Evolutionary conservation across 805 yeast genomes (phyloP).

Genomic region (Pichia thaimueangensis): DNA sequence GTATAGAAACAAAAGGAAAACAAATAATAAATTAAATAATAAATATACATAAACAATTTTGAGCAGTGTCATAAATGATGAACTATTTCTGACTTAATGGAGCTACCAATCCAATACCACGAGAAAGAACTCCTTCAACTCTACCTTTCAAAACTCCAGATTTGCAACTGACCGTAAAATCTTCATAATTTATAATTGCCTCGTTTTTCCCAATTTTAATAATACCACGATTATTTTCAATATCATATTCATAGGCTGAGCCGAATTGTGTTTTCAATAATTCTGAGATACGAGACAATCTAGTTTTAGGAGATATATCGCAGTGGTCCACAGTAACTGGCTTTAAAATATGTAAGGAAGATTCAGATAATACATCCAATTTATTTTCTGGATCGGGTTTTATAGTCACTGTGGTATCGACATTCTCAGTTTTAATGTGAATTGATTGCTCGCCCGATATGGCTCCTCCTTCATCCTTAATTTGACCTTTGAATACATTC

Average conservation of each 20-base stretch:
- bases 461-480: neutral
- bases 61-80: too few relatives aligned
- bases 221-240: slow-evolving; percentile 41
- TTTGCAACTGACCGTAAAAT: slow-evolving; percentile 60
- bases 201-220: slow-evolving; percentile 69
- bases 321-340: slow-evolving; percentile 9
- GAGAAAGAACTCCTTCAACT: slow-evolving; percentile 68
- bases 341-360: neutral
- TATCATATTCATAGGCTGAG: slow-evolving; percentile 46
- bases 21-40: too few relatives aligned
- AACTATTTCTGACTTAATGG: slow-evolving; percentile 52
- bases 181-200: slow-evolving; percentile 62
- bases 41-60: too few relatives aligned
- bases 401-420: neutral
- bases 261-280: slow-evolving; percentile 86
- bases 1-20: too few relatives aligned
- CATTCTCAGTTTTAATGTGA: too few relatives aligned
- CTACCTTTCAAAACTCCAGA: slow-evolving; percentile 76
- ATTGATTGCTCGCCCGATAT: neutral
- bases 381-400: neutral
- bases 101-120: slow-evolving; percentile 77
- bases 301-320: slow-evolving; percentile 19
- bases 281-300: slow-evolving; percentile 50
- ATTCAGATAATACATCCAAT: too few relatives aligned
- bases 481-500: slow-evolving; percentile 10